Evolutionary conservation across 768 basidiomycete genomes (phyloP).

Genomic region (Leccinum imitatum): DNA sequence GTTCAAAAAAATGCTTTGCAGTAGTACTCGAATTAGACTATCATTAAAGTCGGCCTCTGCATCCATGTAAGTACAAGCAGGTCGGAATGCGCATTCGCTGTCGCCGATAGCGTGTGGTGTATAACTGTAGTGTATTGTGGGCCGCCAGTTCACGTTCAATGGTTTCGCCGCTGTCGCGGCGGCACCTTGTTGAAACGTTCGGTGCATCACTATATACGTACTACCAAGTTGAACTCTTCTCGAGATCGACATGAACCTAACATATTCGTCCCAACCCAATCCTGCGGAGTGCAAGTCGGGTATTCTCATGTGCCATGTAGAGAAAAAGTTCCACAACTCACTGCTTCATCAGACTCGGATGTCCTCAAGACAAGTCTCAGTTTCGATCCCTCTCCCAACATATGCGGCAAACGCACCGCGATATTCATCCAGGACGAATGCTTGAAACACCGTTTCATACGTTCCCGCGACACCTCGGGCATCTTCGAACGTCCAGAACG

Average conservation of each 20-base stretch:
- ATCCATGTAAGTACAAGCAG: too few species aligned
- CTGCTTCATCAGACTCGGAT: neutral
- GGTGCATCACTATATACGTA: neutral
- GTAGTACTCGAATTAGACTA: too few species aligned
- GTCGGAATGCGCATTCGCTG: neutral
- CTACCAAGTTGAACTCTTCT: neutral
- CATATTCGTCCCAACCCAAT: neutral
- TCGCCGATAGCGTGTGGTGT: neutral
- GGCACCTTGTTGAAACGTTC: neutral
- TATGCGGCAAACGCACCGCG: slow-evolving; percentile 18
- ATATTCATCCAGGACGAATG: slow-evolving; percentile 70
- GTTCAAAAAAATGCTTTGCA: too few species aligned
- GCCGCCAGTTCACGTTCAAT: neutral
- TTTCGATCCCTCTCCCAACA: neutral
- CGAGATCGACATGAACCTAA: neutral
- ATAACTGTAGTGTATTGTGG: neutral
- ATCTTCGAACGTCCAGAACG: slow-evolving; percentile 93
- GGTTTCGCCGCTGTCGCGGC: too few species aligned
- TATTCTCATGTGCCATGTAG: neutral
- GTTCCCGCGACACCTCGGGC: slow-evolving; percentile 66
- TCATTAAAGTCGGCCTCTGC: too few species aligned
- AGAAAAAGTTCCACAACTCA: neutral
- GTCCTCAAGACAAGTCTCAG: neutral
- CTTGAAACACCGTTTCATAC: slow-evolving; percentile 72
- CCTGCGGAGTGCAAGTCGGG: neutral